Percentiles rank a stretch among this genome's conserved stretches.
Evolutionary conservation across 352 stramenopile species (phyloP).

Genomic region (Phytopythium kandeliae): DNA sequence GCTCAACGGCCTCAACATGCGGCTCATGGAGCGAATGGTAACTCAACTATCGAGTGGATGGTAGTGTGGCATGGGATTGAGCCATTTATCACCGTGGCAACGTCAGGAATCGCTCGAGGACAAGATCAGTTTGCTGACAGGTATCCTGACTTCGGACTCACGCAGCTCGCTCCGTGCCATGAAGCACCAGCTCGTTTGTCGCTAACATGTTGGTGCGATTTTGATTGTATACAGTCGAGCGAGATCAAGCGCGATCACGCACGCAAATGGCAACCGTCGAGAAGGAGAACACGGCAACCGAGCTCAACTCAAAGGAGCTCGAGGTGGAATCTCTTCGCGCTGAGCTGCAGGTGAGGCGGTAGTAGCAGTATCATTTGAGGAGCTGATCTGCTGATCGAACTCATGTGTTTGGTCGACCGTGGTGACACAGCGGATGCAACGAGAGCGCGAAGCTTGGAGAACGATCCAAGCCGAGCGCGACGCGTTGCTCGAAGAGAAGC

Average conservation of each 20-base stretch:
- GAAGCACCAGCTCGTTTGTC: background rate
- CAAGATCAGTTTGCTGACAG: conserved; percentile 56
- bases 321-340: conserved; percentile 38
- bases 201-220: no score
- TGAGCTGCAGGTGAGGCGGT: conserved; percentile 35
- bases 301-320: conserved; percentile 40
- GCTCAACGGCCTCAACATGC: conserved; percentile 82
- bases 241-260: conserved; percentile 68
- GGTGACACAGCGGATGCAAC: conserved; percentile 45
- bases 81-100: no score
- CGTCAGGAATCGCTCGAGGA: conserved; percentile 78
- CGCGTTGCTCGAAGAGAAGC: conserved; percentile 75
- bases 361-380: background rate
- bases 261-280: conserved; percentile 56
- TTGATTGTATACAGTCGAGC: conserved; percentile 29
- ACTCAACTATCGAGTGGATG: no score
- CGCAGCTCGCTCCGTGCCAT: background rate
- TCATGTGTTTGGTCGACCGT: background rate
- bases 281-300: conserved; percentile 51
- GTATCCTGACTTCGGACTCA: conserved; percentile 3
- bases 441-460: conserved; percentile 68
- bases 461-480: conserved; percentile 78
- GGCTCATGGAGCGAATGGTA: conserved; percentile 75
- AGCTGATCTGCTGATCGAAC: no score
- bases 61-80: no score